Base-by-base conservation (phyloP, 345 rosid genomes). In the Citrus reticulata region DNA sequence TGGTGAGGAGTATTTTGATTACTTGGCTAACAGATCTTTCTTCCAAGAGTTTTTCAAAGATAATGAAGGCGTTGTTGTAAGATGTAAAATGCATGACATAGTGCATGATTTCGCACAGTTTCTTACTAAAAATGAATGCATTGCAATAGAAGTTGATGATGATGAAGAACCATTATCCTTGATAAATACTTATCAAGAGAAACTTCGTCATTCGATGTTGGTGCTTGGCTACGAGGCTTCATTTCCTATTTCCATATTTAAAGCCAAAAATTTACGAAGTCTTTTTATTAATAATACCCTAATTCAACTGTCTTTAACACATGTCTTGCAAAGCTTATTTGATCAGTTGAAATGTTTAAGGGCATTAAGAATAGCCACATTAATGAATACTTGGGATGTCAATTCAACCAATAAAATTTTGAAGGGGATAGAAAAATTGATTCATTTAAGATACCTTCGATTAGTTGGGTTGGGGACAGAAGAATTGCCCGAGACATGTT, bases 401-500 rank as follows among this genome's bases (percentile, higher is more conserved):
- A 42, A 11, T 42, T 42, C 51, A 42, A 42, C 51, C 16, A 11
- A 42, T 14, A 32, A 59, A 17, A 25, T 73, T 39, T 66, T 25
- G n/a, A 22, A 24, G 8, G 68, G 17, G 54, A 40, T 60, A 4
- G 77, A 19, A 39, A 73, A 60, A 20, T 0, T 60, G 35, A 60
- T 60, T 13, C 55, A 73, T 60, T 39, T 73, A 34, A 37, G 77
- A 42, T 60, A 25, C 5, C 66, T 58, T 35, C 17, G 34, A 4
- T 55, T 72, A 24, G 17, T 24, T 13, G 1, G 17, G 14, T 5
- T n/a, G 0, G 0, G 16, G 9, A 37, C 72, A 29, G 24, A 55
- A 70, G 42, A 13, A 17, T 64, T 81, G 63, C 80, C 80, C n/a
- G 80, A 81, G 37, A 63, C 59, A 16, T 24, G 64, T 4, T 24